A percentile compares a stretch with the other conserved stretches of the same genome.
phyloP scores from a whole-genome alignment of 1,284 basidiomycete genomes.

The Vanrija pseudolonga region DNA sequence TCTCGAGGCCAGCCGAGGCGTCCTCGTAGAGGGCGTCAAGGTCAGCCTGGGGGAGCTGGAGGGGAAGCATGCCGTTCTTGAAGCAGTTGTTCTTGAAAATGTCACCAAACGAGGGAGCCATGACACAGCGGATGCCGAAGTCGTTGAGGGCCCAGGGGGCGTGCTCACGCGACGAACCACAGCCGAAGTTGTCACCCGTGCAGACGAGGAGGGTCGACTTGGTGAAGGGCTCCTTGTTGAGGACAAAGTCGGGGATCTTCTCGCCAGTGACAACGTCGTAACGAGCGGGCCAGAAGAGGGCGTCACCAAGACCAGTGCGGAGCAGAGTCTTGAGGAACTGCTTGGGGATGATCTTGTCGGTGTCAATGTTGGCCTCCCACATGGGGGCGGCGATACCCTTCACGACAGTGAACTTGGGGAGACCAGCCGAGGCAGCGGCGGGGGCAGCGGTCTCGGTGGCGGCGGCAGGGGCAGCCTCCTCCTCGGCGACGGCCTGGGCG shows the following conservation, averaged over 20 bases:
- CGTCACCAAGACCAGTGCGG: slow-evolving; percentile 84
- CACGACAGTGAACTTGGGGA: slow-evolving; percentile 72
- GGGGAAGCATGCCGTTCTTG: slow-evolving; percentile 94
- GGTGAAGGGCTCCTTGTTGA: slow-evolving; percentile 81
- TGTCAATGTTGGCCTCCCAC: slow-evolving; percentile 89
- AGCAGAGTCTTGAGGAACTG: slow-evolving; percentile 94
- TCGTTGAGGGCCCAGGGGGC: slow-evolving; percentile 96
- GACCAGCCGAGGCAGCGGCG: slow-evolving; percentile 55
- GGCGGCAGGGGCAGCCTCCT: slow-evolving; percentile 51
- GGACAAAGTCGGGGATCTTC: slow-evolving; percentile 77
- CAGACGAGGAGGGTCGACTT: slow-evolving; percentile 80
- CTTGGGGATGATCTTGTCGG: slow-evolving; percentile 96
- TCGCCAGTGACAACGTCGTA: slow-evolving; percentile 71
- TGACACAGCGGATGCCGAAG: slow-evolving; percentile 88
- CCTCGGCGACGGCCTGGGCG: slow-evolving; percentile 50
- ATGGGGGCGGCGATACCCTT: slow-evolving; percentile 85
- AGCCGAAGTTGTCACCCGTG: slow-evolving; percentile 90
- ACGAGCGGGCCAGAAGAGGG: slow-evolving; percentile 79
- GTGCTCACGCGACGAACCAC: slow-evolving; percentile 89
- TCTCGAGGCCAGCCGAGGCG: slow-evolving; percentile 70
- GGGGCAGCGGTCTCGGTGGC: slow-evolving; percentile 60
- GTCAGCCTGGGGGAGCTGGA: slow-evolving; percentile 70
- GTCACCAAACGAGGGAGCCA: slow-evolving; percentile 90
- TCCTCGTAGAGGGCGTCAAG: slow-evolving; percentile 74
- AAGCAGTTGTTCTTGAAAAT: slow-evolving; percentile 76